Evolutionary conservation across 305 asterid genomes (phyloP), one percentile per base, ranked within the genome.

Genomic region (Euphrasia arctica): DNA sequence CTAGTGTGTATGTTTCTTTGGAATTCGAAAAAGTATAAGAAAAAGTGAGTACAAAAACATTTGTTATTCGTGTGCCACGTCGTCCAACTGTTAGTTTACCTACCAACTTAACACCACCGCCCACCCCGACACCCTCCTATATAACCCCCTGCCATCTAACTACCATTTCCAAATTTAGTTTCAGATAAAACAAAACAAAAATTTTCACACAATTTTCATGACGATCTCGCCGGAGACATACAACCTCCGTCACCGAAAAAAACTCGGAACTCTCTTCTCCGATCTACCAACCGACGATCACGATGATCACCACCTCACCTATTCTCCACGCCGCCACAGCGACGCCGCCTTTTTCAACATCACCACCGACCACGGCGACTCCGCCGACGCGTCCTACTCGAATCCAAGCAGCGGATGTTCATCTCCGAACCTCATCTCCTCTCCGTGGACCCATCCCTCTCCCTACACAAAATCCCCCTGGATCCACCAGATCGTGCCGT

Each of bases 391-490:
- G 27, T 25, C 27, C 47, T 70, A 72, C 14, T 62, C 89, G 13
- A 74, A 68, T 54, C 72, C 82, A 0, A 79, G 67, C 74, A 62
- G 73, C 67, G 77, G 72, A 29, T 13, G 54, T 4, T 72, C 87
- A 1, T 86, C 97, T 1, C 92, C 95, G 0, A 72, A 67, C 5
- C 39, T 61, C 58, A 70, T 78, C 76, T 91, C 97, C 77, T 91
- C 97, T 2, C 97, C 97, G 1, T 88, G 89, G 90, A 86, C 75
- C 72, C 87, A 88, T 0, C 76, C 84, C 12, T 88, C 96, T 0
- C 95, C 97, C 2, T 86, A 73, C 9, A 18, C 74, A 0, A 90
- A 90, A 64, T 90, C 96, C 0, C 96, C 97, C 0, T 91, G 96
- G 98, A 78, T 68, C 8, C 82, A 77, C 1, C 81, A 73, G 9